Percentiles rank a stretch among this genome's conserved stretches.
Evolutionary conservation across 352 stramenopile genomes (phyloP).

Genomic region (Poterioochromonas sp.): DNA sequence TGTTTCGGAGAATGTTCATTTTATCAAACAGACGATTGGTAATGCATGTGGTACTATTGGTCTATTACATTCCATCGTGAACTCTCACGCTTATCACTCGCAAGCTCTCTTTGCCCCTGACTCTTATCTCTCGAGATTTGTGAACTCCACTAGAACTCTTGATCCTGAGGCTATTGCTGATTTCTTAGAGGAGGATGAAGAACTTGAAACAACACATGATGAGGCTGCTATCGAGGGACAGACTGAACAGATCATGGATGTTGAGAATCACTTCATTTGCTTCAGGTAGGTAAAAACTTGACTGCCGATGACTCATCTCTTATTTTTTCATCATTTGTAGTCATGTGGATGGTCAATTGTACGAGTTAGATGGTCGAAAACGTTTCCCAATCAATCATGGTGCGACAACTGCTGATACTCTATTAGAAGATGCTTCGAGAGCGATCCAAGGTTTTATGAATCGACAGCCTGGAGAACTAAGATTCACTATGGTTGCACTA

Average conservation of each 20-base stretch:
- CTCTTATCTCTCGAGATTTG: constrained; percentile 60
- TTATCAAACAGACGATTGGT: constrained; percentile 83
- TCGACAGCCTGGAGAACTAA: constrained; percentile 79
- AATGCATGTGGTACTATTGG: constrained; percentile 93
- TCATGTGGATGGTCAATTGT: constrained; percentile 75
- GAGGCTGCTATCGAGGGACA: constrained; percentile 72
- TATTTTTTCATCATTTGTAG: constrained; percentile 44
- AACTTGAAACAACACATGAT: constrained; percentile 80
- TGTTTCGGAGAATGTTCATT: constrained; percentile 58
- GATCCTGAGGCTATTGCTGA: constrained; percentile 66
- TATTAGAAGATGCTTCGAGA: constrained; percentile 74
- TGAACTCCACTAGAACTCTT: constrained; percentile 63
- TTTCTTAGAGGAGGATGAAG: constrained; percentile 74
- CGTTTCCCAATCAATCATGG: constrained; percentile 84
- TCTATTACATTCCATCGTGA: constrained; percentile 82
- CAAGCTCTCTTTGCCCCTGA: constrained; percentile 39
- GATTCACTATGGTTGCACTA: constrained; percentile 85
- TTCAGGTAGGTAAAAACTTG: constrained; percentile 59
- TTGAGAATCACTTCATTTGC: constrained; percentile 93
- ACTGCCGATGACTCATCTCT: too few species aligned
- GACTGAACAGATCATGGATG: constrained; percentile 71
- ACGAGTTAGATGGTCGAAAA: constrained; percentile 91
- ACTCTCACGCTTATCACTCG: constrained; percentile 57
- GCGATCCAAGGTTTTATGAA: constrained; percentile 87
- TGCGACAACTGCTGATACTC: constrained; percentile 60